Evolutionary conservation across 371 early-diverging fungal genomes (phyloP).

Genomic region (Synchytrium microbalum): DNA sequence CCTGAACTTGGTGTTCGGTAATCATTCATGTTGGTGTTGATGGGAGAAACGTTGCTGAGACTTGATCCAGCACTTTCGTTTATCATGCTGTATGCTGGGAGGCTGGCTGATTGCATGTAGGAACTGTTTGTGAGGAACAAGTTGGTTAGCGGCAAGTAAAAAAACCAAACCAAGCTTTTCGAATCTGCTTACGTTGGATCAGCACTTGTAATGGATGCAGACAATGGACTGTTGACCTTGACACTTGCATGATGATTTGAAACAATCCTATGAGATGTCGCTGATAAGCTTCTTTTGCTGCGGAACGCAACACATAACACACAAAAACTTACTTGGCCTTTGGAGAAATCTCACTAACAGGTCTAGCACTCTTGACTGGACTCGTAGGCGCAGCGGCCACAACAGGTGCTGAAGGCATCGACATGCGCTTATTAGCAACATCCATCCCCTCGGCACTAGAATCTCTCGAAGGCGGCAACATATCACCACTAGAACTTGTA

Average conservation of each 20-base stretch:
- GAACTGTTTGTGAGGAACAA: background rate
- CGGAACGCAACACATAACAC: too few species aligned
- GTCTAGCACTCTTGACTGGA: background rate
- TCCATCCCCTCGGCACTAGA: background rate
- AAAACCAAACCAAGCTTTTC: background rate
- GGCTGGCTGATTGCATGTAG: background rate
- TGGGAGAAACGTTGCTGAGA: conserved; percentile 9
- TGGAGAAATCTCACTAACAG: background rate
- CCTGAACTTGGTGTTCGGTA: too few species aligned
- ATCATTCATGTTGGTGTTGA: too few species aligned
- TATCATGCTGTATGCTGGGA: background rate
- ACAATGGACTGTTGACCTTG: conserved; percentile 28
- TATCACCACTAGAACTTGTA: background rate
- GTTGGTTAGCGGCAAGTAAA: background rate
- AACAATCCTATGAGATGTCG: too few species aligned
- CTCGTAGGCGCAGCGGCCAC: background rate
- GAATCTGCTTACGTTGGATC: background rate
- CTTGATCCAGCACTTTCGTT: conserved; percentile 5
- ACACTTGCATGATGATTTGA: conserved; percentile 12
- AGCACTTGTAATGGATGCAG: conserved; percentile 13
- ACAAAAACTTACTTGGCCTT: background rate
- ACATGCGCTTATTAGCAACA: background rate
- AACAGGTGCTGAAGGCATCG: background rate
- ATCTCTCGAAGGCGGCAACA: background rate
- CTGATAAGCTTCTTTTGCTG: too few species aligned